phyloP scores from a whole-genome alignment of 2,329 filamentous ascomycete species.

The Colletotrichum falcatum region DNA sequence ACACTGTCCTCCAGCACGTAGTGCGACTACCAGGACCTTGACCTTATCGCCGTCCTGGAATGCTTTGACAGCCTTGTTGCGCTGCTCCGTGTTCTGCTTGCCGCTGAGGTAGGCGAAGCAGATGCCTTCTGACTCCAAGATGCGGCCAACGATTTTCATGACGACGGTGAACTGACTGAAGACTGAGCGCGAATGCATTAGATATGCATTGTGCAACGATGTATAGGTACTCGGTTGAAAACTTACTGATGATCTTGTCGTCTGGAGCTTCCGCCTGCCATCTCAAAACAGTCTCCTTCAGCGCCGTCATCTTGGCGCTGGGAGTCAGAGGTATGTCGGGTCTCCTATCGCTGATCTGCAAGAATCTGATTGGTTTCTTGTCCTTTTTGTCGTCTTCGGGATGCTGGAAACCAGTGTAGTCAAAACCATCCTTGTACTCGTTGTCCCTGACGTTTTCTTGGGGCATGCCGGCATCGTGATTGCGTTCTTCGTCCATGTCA shows the following conservation, averaged over 20 bases:
- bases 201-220: not conserved
- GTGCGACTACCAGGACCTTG: slow-evolving; percentile 48
- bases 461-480: not conserved
- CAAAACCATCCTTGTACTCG: not conserved
- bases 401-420: slow-evolving; percentile 6
- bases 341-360: slow-evolving; percentile 18
- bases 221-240: not conserved
- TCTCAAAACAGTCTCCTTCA: slow-evolving; percentile 49
- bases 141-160: slow-evolving; percentile 51
- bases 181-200: slow-evolving; percentile 44
- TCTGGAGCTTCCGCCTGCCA: slow-evolving; percentile 49
- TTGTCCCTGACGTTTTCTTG: not conserved
- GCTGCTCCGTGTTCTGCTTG: slow-evolving; percentile 40
- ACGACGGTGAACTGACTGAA: slow-evolving; percentile 51
- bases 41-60: slow-evolving; percentile 43
- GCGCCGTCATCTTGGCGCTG: slow-evolving; percentile 50
- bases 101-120: slow-evolving; percentile 55
- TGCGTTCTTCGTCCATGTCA: not conserved
- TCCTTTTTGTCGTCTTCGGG: not conserved
- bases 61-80: slow-evolving; percentile 34
- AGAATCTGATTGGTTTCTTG: slow-evolving; percentile 8
- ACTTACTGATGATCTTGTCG: slow-evolving; percentile 56
- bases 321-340: slow-evolving; percentile 24
- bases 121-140: slow-evolving; percentile 48
- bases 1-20: slow-evolving; percentile 52